phyloP scores from a whole-genome alignment of 2,329 filamentous ascomycete genomes.

The Ophiocordyceps camponoti-saundersi region DNA sequence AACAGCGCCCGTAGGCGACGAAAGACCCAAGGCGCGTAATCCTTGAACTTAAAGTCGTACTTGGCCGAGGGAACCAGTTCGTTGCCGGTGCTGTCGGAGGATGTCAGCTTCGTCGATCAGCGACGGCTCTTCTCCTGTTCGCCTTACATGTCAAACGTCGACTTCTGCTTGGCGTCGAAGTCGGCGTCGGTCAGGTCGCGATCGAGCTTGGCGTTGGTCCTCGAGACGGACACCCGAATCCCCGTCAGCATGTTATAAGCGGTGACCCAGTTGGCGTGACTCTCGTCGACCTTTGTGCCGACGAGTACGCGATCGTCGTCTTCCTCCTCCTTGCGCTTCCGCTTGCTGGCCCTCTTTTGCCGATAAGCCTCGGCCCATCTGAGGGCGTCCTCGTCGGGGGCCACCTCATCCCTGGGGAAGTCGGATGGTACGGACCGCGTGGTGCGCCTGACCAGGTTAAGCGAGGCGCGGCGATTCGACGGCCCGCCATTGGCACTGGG shows the following conservation, averaged over 20 bases:
- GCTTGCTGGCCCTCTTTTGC: conserved; percentile 78
- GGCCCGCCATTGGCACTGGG: conserved; percentile 38
- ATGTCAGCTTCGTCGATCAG: background rate
- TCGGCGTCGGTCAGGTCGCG: conserved; percentile 78
- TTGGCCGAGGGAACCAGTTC: conserved; percentile 95
- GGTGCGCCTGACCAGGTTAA: conserved; percentile 62
- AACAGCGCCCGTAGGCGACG: conserved; percentile 78
- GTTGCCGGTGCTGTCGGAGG: conserved; percentile 57
- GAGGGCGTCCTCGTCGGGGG: conserved; percentile 76
- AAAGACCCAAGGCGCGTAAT: conserved; percentile 99
- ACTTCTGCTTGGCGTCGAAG: conserved; percentile 90
- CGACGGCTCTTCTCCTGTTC: background rate
- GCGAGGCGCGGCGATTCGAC: conserved; percentile 57
- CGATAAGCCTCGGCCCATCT: conserved; percentile 87
- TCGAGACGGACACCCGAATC: conserved; percentile 89
- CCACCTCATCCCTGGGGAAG: conserved; percentile 62
- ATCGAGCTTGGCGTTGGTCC: conserved; percentile 93
- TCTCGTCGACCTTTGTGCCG: conserved; percentile 93
- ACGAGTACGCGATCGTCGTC: conserved; percentile 91
- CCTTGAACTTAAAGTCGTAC: conserved; percentile 99
- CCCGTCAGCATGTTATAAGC: conserved; percentile 99
- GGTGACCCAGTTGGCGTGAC: conserved; percentile 91
- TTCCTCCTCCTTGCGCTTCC: conserved; percentile 66
- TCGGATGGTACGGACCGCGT: conserved; percentile 81
- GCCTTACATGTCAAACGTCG: conserved; percentile 84